Evolutionary conservation across 257 asterid genomes (phyloP).

Genomic region (Echium plantagineum): DNA sequence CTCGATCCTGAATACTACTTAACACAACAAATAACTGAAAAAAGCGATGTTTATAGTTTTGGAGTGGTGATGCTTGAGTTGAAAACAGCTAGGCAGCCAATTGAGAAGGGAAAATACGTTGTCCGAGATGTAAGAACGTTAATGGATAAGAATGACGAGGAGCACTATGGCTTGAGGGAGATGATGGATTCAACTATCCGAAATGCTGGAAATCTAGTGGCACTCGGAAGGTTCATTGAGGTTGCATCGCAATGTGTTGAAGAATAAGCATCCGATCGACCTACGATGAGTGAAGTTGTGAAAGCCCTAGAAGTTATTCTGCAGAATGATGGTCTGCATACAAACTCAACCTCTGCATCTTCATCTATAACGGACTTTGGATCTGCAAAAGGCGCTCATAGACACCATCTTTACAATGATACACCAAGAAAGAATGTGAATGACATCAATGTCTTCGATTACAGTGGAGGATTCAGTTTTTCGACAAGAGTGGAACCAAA

Average conservation of each 20-base stretch:
- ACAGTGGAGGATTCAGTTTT: constrained; percentile 40
- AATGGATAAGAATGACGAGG: constrained; percentile 46
- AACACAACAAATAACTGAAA: constrained; percentile 90
- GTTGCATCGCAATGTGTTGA: constrained; percentile 85
- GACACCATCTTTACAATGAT: constrained; percentile 40
- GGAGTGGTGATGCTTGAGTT: constrained; percentile 95
- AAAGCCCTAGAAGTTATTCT: constrained; percentile 57
- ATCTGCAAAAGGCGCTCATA: constrained; percentile 21
- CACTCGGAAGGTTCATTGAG: constrained; percentile 53
- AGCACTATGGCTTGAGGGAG: constrained; percentile 40
- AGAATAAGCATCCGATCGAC: constrained; percentile 76
- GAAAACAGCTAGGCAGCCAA: constrained; percentile 70
- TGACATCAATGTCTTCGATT: constrained; percentile 38
- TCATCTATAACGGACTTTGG: constrained; percentile 78
- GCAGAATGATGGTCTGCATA: constrained; percentile 58
- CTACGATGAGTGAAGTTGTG: constrained; percentile 76
- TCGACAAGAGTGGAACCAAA: constrained; percentile 47
- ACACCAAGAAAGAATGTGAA: constrained; percentile 22
- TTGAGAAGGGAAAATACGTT: constrained; percentile 77
- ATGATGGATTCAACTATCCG: constrained; percentile 59
- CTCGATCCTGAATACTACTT: constrained; percentile 90
- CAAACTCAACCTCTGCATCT: constrained; percentile 65
- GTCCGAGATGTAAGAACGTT: constrained; percentile 55
- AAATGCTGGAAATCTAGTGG: constrained; percentile 34
- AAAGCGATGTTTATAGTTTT: constrained; percentile 87